Conservation (phyloP, 2,329 filamentous ascomycete species). For the Fusarium tuaranense region DNA sequence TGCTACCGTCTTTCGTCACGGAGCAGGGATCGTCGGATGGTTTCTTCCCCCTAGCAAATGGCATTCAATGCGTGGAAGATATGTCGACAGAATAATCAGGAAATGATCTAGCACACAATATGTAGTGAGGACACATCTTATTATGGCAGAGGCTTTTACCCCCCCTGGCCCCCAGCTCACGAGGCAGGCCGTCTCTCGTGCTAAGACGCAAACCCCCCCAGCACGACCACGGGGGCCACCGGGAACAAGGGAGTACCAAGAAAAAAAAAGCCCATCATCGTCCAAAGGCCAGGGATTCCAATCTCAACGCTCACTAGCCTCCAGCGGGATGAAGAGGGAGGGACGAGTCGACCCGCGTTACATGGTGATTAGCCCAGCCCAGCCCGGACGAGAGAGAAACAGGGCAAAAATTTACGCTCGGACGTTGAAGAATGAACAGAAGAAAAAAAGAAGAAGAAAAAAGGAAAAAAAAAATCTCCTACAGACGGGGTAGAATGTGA, state of each 20-base stretch:
- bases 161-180: slow-evolving; percentile 4
- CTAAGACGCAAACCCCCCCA: slow-evolving; percentile 4
- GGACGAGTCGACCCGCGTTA: neutral
- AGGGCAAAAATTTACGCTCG: neutral
- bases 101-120: no score
- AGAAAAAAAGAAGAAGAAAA: neutral
- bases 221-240: neutral
- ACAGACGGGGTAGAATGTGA: neutral
- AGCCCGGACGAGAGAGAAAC: neutral
- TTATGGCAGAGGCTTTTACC: neutral
- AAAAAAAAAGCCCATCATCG: neutral
- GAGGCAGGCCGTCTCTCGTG: slow-evolving; percentile 28
- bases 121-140: neutral
- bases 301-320: slow-evolving; percentile 36
- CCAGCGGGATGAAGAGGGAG: neutral
- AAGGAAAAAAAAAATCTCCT: neutral
- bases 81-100: neutral
- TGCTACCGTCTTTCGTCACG: slow-evolving; percentile 8
- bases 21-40: slow-evolving; percentile 28
- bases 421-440: slow-evolving; percentile 1
- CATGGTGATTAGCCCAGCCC: neutral
- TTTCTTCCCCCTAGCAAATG: slow-evolving; percentile 21
- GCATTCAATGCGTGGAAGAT: neutral
- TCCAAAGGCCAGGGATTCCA: slow-evolving; percentile 10
- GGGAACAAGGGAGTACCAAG: slow-evolving; percentile 10